These are phyloP conservation scores for Sophora flavescens DNA, from an alignment of 306 rosid genomes.

Conservation along the genomic window DNA sequence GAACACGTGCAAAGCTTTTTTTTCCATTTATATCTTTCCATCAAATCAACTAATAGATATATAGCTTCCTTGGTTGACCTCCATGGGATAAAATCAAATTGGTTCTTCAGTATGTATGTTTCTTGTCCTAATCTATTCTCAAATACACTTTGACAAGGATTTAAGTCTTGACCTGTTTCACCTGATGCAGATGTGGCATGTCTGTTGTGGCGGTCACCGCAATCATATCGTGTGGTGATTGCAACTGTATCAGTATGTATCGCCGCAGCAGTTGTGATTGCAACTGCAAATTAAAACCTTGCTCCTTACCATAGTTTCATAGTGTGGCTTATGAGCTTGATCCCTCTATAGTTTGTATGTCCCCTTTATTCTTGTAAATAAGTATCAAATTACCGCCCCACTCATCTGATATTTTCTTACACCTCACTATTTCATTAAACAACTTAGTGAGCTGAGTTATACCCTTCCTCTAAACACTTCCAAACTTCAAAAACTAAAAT, in stretches of 20 bases:
- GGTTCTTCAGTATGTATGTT: not conserved
- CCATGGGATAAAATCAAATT: not conserved
- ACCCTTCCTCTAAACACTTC: not conserved
- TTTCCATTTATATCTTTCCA: too few species aligned
- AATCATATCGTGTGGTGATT: too few species aligned
- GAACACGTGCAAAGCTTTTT: too few species aligned
- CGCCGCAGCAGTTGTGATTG: not conserved
- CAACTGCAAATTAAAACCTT: constrained; percentile 3
- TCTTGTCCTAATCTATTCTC: not conserved
- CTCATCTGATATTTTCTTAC: not conserved
- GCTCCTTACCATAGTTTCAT: not conserved
- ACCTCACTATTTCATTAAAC: not conserved
- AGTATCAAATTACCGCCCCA: not conserved
- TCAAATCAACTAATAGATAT: not conserved
- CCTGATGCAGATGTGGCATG: not conserved
- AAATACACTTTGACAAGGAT: not conserved
- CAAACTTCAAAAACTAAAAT: not conserved
- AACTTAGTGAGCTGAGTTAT: not conserved
- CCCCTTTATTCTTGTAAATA: not conserved
- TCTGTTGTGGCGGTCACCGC: not conserved
- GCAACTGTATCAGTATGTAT: not conserved
- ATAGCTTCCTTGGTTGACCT: not conserved
- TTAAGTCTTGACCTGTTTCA: not conserved
- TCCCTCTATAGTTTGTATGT: not conserved
- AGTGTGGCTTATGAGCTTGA: not conserved